phyloP scores from a whole-genome alignment of 75 land plant species.

The Cryptomeria japonica region DNA sequence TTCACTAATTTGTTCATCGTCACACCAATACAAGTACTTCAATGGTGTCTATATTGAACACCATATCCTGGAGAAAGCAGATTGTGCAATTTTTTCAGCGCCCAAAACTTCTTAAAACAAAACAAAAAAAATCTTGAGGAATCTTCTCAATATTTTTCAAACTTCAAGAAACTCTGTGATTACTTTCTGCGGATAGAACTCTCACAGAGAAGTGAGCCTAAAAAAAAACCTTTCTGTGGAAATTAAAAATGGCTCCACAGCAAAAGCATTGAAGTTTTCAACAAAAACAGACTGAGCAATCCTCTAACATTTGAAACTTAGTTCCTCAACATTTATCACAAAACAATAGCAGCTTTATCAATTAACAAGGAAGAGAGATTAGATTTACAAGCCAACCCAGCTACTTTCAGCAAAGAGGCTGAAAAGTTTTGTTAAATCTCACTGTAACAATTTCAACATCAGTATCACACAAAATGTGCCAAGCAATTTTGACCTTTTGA shows the following conservation, averaged over 20 bases:
- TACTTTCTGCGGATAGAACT: background rate
- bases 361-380: background rate
- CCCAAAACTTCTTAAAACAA: background rate
- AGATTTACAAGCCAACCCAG: background rate
- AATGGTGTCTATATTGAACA: too few species aligned
- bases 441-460: background rate
- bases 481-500: background rate
- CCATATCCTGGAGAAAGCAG: background rate
- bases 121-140: background rate
- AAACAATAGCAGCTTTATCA: conserved; percentile 61
- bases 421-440: background rate
- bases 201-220: conserved; percentile 4
- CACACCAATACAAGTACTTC: too few species aligned
- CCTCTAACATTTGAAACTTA: too few species aligned
- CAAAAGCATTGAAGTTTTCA: background rate
- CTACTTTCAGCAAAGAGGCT: background rate
- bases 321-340: conserved; percentile 19
- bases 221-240: background rate
- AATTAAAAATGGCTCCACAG: background rate
- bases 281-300: background rate
- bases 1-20: too few species aligned
- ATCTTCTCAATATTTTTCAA: background rate
- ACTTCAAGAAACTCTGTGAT: background rate
- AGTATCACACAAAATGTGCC: background rate
- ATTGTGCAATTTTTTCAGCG: background rate